Evolutionary conservation across 192 early-diverging fungal genomes (phyloP).

Genomic region (Geranomyces variabilis): DNA sequence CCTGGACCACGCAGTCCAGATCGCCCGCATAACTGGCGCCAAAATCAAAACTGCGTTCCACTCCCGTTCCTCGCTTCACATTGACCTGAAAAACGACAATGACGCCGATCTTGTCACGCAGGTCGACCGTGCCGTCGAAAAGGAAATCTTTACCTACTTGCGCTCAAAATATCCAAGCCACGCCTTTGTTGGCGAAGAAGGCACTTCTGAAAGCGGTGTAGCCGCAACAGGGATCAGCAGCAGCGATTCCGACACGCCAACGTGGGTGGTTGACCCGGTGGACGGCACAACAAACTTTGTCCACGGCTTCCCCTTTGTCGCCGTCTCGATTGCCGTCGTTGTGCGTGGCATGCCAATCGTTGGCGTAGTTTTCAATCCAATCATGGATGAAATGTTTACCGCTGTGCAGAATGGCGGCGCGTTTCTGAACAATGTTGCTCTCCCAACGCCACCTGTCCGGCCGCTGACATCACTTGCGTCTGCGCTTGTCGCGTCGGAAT

Average conservation of each 20-base stretch:
- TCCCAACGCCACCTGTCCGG: slow-evolving; percentile 65
- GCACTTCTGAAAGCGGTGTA: slow-evolving; percentile 61
- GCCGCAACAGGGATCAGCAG: slow-evolving; percentile 8
- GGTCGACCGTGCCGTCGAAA: slow-evolving; percentile 83
- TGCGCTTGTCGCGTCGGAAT: slow-evolving; percentile 82
- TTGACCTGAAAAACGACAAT: slow-evolving; percentile 56
- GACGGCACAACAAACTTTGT: slow-evolving; percentile 57
- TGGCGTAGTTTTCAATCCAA: slow-evolving; percentile 90
- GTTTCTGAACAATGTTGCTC: slow-evolving; percentile 54
- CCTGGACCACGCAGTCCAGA: slow-evolving; percentile 16
- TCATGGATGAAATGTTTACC: slow-evolving; percentile 78
- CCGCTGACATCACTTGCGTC: slow-evolving; percentile 67
- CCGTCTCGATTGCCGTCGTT: slow-evolving; percentile 83
- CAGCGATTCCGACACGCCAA: slow-evolving; percentile 65
- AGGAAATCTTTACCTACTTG: slow-evolving; percentile 66
- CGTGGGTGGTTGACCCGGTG: slow-evolving; percentile 92
- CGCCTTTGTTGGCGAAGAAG: slow-evolving; percentile 90
- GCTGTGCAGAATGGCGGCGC: slow-evolving; percentile 67
- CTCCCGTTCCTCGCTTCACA: slow-evolving; percentile 37
- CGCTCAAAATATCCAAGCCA: slow-evolving; percentile 64
- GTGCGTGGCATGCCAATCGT: slow-evolving; percentile 74
- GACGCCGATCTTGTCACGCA: slow-evolving; percentile 82
- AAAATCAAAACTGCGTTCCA: slow-evolving; percentile 62
- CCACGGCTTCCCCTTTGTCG: slow-evolving; percentile 77
- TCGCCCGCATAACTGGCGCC: slow-evolving; percentile 62